These are phyloP conservation scores for Melanopsichium pennsylvanicum DNA, from an alignment of 1,284 basidiomycete species.

Conservation along the genomic window DNA sequence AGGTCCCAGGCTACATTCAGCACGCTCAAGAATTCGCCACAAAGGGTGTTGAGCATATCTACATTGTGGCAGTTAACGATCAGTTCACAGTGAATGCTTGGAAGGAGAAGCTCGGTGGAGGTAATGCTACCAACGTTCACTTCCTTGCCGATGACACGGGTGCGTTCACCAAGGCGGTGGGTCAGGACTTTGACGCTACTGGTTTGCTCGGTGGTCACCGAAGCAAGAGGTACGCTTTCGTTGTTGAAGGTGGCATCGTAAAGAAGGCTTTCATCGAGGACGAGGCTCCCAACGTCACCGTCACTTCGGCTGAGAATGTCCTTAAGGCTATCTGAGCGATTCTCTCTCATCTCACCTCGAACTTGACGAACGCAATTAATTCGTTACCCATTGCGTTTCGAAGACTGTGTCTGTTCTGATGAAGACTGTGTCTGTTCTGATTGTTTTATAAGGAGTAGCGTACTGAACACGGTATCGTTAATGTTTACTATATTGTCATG, in stretches of 20 bases:
- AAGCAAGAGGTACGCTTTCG: slow-evolving; percentile 49
- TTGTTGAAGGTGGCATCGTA: slow-evolving; percentile 57
- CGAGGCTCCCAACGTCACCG: slow-evolving; percentile 52
- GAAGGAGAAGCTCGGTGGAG: slow-evolving; percentile 60
- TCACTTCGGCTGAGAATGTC: slow-evolving; percentile 57
- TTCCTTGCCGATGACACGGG: slow-evolving; percentile 63
- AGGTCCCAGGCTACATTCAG: slow-evolving; percentile 63
- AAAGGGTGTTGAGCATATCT: slow-evolving; percentile 59
- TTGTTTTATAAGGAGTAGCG: no score
- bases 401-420: no score
- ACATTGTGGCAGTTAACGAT: slow-evolving; percentile 62
- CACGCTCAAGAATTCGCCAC: slow-evolving; percentile 50
- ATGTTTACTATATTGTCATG: no score
- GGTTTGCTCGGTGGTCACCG: slow-evolving; percentile 55
- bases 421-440: no score
- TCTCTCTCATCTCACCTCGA: no score
- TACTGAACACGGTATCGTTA: no score
- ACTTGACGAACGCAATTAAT: not conserved
- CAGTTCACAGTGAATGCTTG: slow-evolving; percentile 60
- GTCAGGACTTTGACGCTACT: slow-evolving; percentile 60
- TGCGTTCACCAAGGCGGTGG: slow-evolving; percentile 58
- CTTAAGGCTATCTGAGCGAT: slow-evolving; percentile 44
- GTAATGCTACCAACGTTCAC: slow-evolving; percentile 43
- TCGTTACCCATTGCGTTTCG: no score
- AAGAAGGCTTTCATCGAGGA: slow-evolving; percentile 55